Base-by-base conservation (phyloP, 768 basidiomycete species). In the Thelephora aurantiotincta region DNA sequence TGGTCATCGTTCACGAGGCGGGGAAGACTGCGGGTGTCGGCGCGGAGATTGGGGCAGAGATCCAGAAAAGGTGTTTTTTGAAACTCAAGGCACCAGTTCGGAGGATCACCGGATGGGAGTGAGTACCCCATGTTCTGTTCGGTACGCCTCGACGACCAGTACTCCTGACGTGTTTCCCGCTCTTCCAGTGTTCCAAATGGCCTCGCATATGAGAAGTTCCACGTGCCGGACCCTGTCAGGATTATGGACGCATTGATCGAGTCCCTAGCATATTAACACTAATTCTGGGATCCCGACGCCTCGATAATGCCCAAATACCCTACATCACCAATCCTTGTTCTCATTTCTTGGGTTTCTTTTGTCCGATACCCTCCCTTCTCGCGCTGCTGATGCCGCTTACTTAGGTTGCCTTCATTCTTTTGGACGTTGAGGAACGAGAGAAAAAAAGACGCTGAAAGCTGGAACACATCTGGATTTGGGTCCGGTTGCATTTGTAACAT, bases 91-190 rank as follows among this genome's bases (percentile, higher is more conserved):
- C 92, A 6, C 92, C 92, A 0, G 82, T 97, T 19, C 83, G 74
- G 57, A 68, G 91, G 35, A 77, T 97, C 14, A 78, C 86, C 2
- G 89, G 87, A 23, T 97, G 93, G 93, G 92, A 96, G 91, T 93
- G 57, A 74, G 91, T 81, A 6, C 22, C 26, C 43, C 23, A 11
- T 46, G 42, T 41, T 23, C 30, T 48, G 45, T 47, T 52, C 42
- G 36, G 33, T 22, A 18, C 26, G 7, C 38, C 13, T 14, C 42
- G 47, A 46, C 44, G 12, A 3, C 22, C 19, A 16, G 41, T 42
- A 44, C 42, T 44, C 20, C 48, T 43, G 20, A 52, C 37, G 13
- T 18, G 19, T 12, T 33, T 12, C 19, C 12, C 18, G 7, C 45
- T 14, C 46, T 38, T 41, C 35, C 48, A 92, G 88, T 54, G 77